These are phyloP conservation scores for Pleurotus tuoliensis DNA, from an alignment of 768 basidiomycete genomes.

Conservation along the genomic window DNA sequence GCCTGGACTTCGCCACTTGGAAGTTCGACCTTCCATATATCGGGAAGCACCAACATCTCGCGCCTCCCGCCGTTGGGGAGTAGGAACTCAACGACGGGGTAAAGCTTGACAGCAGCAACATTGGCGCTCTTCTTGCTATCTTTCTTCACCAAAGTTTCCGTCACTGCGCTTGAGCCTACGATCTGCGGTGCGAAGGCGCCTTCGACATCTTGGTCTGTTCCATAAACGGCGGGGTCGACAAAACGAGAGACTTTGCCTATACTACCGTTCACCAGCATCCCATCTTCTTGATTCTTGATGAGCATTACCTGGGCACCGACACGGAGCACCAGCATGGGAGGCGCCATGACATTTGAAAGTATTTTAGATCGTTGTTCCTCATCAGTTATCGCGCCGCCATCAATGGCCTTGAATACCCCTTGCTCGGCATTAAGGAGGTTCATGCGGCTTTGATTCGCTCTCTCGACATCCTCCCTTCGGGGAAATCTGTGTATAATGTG, in stretches of 20 bases:
- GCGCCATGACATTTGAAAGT: slow-evolving; percentile 91
- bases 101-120: slow-evolving; percentile 20
- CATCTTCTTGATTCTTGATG: slow-evolving; percentile 84
- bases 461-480: slow-evolving; percentile 86
- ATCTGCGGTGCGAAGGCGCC: slow-evolving; percentile 27
- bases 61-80: slow-evolving; percentile 53
- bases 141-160: slow-evolving; percentile 20
- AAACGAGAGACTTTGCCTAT: slow-evolving; percentile 86
- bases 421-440: slow-evolving; percentile 46
- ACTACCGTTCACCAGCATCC: slow-evolving; percentile 89
- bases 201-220: slow-evolving; percentile 35
- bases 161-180: slow-evolving; percentile 16
- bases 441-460: slow-evolving; percentile 74
- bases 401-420: slow-evolving; percentile 50
- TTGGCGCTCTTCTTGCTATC: slow-evolving; percentile 20
- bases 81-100: slow-evolving; percentile 79
- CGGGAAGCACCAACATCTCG: slow-evolving; percentile 58
- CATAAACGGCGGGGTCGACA: slow-evolving; percentile 45
- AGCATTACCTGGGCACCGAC: slow-evolving; percentile 90
- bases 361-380: slow-evolving; percentile 64
- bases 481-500: slow-evolving; percentile 62
- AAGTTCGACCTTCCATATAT: slow-evolving; percentile 82
- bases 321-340: slow-evolving; percentile 62
- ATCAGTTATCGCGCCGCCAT: slow-evolving; percentile 59
- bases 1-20: slow-evolving; percentile 85